Base-by-base conservation (phyloP, 2,329 filamentous ascomycete species). In the Dactylonectria macrodidyma region DNA sequence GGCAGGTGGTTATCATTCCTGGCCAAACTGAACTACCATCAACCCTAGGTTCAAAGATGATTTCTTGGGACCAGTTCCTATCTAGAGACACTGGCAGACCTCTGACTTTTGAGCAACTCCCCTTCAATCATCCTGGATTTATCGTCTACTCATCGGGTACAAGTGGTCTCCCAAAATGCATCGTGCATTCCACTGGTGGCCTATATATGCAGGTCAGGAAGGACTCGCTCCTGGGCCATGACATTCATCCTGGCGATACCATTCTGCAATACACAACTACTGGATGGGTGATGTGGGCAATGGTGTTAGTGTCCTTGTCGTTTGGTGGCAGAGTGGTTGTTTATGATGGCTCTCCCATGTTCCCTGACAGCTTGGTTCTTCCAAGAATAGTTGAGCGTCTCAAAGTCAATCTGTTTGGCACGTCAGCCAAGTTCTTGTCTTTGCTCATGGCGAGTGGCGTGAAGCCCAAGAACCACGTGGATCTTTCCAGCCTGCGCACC, bases 101-200 rank as follows among this genome's bases (percentile, higher is more conserved):
- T 19, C 54, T 41, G 44, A 47, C n/a, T 6, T 33, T 24, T 22
- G 50, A 2, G 5, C 41, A 44, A n/a, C 41, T 46, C 2, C 12
- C 14, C 0, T 62, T 62, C n/a, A 10, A 19, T 10, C 48, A 54
- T 12, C 59, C 59, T 5, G 44, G 44, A 11, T 24, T 62, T 19
- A 55, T 62, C n/a, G n/a, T 26, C 5, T 62, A 54, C 34, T 62
- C 59, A 3, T 62, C 59, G 1, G 59, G 59, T 3, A 62, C 59
- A 9, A 62, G 48, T 8, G 59, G 59, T 3, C 33, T n/a, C 12
- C 59, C 59, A 2, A 62, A 62, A 24, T 30, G 19, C 14, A 62
- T 62, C 11, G 59, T 55, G 12, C 59, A 62, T 47, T 54, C 48
- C 6, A 30, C 54, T 36, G 59, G 59, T 10, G 50, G 50, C 22